Percentiles rank a stretch among this genome's conserved stretches.
These are phyloP conservation scores for Xylaria sp. DNA, from an alignment of 2,329 filamentous ascomycete genomes.

Conservation along the genomic window DNA sequence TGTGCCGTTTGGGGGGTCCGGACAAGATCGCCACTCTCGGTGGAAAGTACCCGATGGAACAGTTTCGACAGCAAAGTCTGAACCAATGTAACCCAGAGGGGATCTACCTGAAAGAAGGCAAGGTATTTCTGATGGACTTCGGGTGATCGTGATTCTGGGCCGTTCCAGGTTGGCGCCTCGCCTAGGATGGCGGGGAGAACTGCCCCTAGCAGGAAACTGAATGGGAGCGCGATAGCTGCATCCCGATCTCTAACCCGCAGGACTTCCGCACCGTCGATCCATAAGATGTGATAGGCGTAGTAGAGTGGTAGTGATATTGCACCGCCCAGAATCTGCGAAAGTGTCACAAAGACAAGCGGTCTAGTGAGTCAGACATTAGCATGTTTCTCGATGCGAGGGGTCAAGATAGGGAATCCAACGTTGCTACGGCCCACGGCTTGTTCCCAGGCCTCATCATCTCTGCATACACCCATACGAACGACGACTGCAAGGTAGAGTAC, in stretches of 20 bases:
- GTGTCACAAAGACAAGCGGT: constrained; percentile 41
- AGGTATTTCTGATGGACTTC: constrained; percentile 43
- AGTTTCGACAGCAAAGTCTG: constrained; percentile 27
- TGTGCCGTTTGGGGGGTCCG: constrained; percentile 26
- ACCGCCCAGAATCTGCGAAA: constrained; percentile 45
- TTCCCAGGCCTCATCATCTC: constrained; percentile 40
- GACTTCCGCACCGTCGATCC: constrained; percentile 35
- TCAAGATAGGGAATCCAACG: constrained; percentile 28
- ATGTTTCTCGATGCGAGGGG: constrained; percentile 1
- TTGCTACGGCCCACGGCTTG: constrained; percentile 41
- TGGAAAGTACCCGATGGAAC: constrained; percentile 18
- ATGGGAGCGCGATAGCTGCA: constrained; percentile 39
- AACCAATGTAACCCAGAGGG: constrained; percentile 41
- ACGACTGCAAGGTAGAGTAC: constrained; percentile 44
- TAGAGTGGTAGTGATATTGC: constrained; percentile 46
- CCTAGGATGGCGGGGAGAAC: constrained; percentile 40
- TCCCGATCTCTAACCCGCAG: constrained; percentile 35
- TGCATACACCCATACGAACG: constrained; percentile 46
- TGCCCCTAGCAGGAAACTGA: constrained; percentile 44
- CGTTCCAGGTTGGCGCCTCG: constrained; percentile 44
- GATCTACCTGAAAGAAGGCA: constrained; percentile 43
- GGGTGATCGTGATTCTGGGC: constrained; percentile 35
- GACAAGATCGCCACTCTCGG: constrained; percentile 4
- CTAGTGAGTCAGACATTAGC: constrained; percentile 36
- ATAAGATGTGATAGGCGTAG: constrained; percentile 42